Conservation (phyloP, 2,329 filamentous ascomycete genomes). For the Rachicladosporium sp. region DNA sequence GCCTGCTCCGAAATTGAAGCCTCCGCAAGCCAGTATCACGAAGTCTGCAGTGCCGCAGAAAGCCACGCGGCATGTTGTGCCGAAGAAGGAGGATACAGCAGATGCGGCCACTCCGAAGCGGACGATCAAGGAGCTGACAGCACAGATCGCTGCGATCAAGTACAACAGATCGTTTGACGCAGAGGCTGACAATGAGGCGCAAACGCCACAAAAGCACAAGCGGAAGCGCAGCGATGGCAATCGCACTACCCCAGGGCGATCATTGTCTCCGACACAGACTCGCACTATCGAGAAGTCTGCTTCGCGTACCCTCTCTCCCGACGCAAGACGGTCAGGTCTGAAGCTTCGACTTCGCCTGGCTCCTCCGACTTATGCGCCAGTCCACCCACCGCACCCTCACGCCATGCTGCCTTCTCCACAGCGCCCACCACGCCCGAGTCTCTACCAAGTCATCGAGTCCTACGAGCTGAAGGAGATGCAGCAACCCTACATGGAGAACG, state of each 20-base stretch:
- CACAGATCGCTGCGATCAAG: conserved; percentile 19
- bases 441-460: conserved; percentile 22
- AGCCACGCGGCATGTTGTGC: too few species aligned
- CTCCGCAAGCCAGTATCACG: too few species aligned
- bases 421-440: conserved; percentile 16
- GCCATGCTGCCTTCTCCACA: conserved; percentile 16
- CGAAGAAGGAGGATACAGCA: neutral
- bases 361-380: neutral
- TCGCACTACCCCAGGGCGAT: neutral
- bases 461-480: conserved; percentile 23
- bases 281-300: conserved; percentile 12
- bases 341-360: conserved; percentile 17
- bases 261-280: conserved; percentile 9
- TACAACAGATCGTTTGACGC: conserved; percentile 14
- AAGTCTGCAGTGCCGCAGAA: too few species aligned
- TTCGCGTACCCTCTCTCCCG: conserved; percentile 11
- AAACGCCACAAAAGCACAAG: conserved; percentile 9
- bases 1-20: too few species aligned
- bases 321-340: conserved; percentile 14
- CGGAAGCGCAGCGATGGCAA: conserved; percentile 11
- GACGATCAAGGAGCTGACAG: conserved; percentile 17
- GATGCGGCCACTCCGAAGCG: conserved; percentile 6
- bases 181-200: conserved; percentile 2
- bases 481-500: conserved; percentile 20
- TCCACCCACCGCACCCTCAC: conserved; percentile 21